A percentile compares a stretch with the other conserved stretches of the same genome.
Conservation (phyloP, 108 stramenopile species). For the Pseudonitzschia delicatissima region DNA sequence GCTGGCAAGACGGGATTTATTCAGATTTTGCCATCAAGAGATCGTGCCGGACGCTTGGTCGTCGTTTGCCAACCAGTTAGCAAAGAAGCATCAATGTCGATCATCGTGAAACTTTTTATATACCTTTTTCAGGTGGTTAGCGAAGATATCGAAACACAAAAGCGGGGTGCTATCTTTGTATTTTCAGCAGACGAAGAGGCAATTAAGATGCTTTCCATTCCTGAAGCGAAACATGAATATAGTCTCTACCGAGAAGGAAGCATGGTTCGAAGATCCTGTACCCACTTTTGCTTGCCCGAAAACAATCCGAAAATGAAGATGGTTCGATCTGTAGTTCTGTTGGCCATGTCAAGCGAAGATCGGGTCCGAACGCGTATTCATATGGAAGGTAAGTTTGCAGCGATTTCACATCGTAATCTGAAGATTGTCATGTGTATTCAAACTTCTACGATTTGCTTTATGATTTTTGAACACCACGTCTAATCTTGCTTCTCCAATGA, state of each 20-base stretch:
- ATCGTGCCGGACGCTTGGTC: constrained; percentile 23
- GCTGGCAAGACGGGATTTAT: constrained; percentile 7
- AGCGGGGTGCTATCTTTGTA: constrained; percentile 22
- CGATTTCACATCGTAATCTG: not conserved
- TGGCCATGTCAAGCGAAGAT: constrained; percentile 1
- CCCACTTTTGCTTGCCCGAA: constrained; percentile 7
- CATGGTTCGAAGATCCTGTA: not conserved
- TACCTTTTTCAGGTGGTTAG: not conserved
- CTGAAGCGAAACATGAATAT: not conserved
- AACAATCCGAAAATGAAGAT: constrained; percentile 4
- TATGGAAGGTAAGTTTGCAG: constrained; percentile 7
- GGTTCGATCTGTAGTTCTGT: not conserved
- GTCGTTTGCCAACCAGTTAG: not conserved
- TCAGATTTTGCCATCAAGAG: constrained; percentile 23
- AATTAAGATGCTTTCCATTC: not conserved
- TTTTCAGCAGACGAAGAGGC: constrained; percentile 1
- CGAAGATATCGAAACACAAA: constrained; percentile 20
- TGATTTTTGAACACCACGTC: not conserved
- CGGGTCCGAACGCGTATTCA: constrained; percentile 4
- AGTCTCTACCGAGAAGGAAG: constrained; percentile 4
- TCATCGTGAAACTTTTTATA: constrained; percentile 1
- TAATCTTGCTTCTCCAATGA: too few species aligned
- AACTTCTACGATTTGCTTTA: not conserved
- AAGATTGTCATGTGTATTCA: not conserved
- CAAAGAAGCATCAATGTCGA: not conserved